Base-by-base conservation (phyloP, 2,329 filamentous ascomycete genomes). In the Fusarium decemcellulare region DNA sequence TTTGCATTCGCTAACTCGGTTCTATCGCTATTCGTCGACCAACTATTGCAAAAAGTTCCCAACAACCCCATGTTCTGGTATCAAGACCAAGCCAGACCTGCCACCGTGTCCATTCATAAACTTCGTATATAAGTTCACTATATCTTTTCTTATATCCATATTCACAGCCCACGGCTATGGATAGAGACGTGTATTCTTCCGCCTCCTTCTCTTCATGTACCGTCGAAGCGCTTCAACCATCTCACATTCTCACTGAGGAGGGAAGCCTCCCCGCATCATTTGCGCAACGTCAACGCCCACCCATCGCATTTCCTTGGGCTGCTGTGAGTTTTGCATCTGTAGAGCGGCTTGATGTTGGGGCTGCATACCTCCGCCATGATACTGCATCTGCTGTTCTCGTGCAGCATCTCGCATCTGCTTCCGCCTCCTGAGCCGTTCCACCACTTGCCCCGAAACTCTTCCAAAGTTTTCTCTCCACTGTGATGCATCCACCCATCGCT, bases 401-500 rank as follows among this genome's bases (percentile, higher is more conserved):
- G 70, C 43, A 27, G 71, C 65, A 59, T 70, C 74, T 36, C 79
- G 77, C 68, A 80, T 70, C 43, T 78, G 76, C 50, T 76, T 77
- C 27, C 82, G 80, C 37, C 79, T 78, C 67, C 74, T 78, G 14
- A 90, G 77, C 4, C 81, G 78, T 5, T 83, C 79, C 27, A 84
- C 68, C 6, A 85, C 79, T 47, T 84, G 81, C 32, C 76, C 79
- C 5, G 84, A 89, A 12, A 83, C 82, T 51, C 76, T 75, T 65
- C 89, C 85, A 70, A 90, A 90, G 40, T 80, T 85, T 40, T 82
- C 78, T 64, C 84, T 81, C n/a, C 91, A 80, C 62, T 84, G 82
- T 36, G 83, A 79, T 2, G 87, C 86, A 63, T 89, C 84, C 5
- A 85, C 84, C 89, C 89, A 91, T 3, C 88, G 81, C 66, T 88